phyloP scores from a whole-genome alignment of 495 filamentous ascomycete genomes.

The Penicillium ochrochloron region DNA sequence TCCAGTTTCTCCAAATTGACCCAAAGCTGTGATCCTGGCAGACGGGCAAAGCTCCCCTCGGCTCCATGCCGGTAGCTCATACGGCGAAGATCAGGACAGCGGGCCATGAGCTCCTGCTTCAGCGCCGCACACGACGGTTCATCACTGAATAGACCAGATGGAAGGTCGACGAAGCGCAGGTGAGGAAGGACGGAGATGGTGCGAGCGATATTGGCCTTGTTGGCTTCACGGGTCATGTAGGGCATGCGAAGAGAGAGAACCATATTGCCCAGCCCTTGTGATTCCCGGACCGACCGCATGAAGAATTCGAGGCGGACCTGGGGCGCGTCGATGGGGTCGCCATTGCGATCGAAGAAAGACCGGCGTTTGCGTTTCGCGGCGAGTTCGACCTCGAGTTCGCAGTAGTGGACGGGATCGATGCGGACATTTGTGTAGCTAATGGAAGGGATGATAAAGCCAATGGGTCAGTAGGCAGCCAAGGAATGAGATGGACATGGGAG shows the following conservation, averaged over 20 bases:
- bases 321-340: conserved; percentile 76
- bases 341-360: conserved; percentile 75
- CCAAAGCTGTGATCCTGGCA: conserved; percentile 72
- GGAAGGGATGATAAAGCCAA: neutral
- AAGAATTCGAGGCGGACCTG: conserved; percentile 76
- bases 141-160: conserved; percentile 76
- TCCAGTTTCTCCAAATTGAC: conserved; percentile 79
- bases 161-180: conserved; percentile 88
- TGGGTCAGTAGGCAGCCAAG: neutral
- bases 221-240: conserved; percentile 94
- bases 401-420: conserved; percentile 95
- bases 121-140: conserved; percentile 74
- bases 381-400: conserved; percentile 79
- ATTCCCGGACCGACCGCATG: conserved; percentile 78
- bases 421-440: conserved; percentile 83
- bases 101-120: conserved; percentile 79
- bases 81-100: conserved; percentile 81
- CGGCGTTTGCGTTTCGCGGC: conserved; percentile 75
- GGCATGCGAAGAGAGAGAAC: conserved; percentile 85
- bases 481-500: neutral
- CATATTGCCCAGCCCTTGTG: conserved; percentile 62
- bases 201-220: conserved; percentile 80
- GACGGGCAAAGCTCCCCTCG: conserved; percentile 74
- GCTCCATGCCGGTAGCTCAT: conserved; percentile 83
- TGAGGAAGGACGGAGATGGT: conserved; percentile 84